phyloP scores from a whole-genome alignment of 2,329 filamentous ascomycete species.

The Diaporthe aspalathi region DNA sequence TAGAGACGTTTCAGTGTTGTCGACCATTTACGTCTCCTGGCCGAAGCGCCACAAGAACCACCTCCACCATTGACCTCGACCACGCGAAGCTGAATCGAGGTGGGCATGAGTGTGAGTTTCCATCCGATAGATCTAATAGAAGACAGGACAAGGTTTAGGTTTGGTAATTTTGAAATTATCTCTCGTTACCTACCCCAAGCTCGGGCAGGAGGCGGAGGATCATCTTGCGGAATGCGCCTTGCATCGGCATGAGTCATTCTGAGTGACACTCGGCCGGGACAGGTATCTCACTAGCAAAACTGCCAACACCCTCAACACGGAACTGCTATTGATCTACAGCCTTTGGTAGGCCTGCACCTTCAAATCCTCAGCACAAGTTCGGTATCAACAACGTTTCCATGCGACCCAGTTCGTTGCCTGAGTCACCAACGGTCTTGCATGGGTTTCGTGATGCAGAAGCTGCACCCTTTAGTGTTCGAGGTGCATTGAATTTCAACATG shows the following conservation, averaged over 20 bases:
- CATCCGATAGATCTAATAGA: not conserved
- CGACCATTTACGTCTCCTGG: too few species aligned
- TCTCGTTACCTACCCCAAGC: not conserved
- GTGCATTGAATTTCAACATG: too few species aligned
- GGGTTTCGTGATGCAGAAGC: not conserved
- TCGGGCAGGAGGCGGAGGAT: not conserved
- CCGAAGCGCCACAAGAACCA: too few species aligned
- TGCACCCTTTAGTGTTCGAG: not conserved
- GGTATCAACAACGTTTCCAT: not conserved
- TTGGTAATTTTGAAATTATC: not conserved
- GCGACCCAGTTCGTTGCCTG: not conserved
- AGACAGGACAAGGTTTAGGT: not conserved
- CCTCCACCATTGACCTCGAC: too few species aligned
- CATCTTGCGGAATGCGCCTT: not conserved
- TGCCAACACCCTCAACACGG: accelerated
- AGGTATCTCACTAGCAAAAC: not conserved
- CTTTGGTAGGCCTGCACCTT: not conserved
- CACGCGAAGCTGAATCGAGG: too few species aligned
- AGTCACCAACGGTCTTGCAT: conserved; percentile 1
- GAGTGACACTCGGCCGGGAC: not conserved
- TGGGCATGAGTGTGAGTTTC: too few species aligned
- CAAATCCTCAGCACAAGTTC: not conserved
- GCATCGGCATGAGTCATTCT: conserved; percentile 28
- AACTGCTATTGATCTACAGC: not conserved
- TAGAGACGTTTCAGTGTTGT: too few species aligned